Percentiles rank a stretch among this genome's conserved stretches.
Conservation (phyloP, 2,329 filamentous ascomycete species). For the Arthrobotrys entomopaga region DNA sequence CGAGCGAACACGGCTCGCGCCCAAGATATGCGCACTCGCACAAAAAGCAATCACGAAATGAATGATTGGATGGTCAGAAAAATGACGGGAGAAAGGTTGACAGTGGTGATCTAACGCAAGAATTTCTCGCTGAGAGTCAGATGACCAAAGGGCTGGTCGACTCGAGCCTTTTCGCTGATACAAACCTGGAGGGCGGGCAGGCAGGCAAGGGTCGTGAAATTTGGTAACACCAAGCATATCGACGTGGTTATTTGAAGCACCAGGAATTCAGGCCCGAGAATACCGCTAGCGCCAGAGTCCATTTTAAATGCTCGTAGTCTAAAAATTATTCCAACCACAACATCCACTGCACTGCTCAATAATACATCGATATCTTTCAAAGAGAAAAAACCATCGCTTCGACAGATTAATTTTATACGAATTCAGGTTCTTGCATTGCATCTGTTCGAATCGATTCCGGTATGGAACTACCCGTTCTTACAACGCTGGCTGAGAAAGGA, state of each 20-base stretch:
- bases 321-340: conserved; percentile 1
- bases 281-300: conserved; percentile 47
- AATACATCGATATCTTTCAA: too few relatives aligned
- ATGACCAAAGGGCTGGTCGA: conserved; percentile 37
- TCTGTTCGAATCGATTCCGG: conserved; percentile 31
- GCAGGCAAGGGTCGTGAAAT: conserved; percentile 26
- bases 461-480: conserved; percentile 42
- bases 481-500: not conserved
- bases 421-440: conserved; percentile 30
- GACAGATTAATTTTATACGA: conserved; percentile 24
- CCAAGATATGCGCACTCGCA: conserved; percentile 28
- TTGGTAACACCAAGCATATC: conserved; percentile 25
- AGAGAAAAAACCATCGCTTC: not conserved
- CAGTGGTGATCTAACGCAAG: conserved; percentile 15
- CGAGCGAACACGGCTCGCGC: conserved; percentile 47
- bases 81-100: conserved; percentile 24
- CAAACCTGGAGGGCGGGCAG: conserved; percentile 35
- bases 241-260: conserved; percentile 14
- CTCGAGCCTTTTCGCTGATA: not conserved
- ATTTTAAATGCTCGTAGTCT: conserved; percentile 1
- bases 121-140: conserved; percentile 27
- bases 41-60: conserved; percentile 26
- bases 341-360: not conserved
- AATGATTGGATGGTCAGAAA: conserved; percentile 4
- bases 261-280: conserved; percentile 47